phyloP scores from a whole-genome alignment of 768 basidiomycete genomes.

The Pisolithus marmoratus region DNA sequence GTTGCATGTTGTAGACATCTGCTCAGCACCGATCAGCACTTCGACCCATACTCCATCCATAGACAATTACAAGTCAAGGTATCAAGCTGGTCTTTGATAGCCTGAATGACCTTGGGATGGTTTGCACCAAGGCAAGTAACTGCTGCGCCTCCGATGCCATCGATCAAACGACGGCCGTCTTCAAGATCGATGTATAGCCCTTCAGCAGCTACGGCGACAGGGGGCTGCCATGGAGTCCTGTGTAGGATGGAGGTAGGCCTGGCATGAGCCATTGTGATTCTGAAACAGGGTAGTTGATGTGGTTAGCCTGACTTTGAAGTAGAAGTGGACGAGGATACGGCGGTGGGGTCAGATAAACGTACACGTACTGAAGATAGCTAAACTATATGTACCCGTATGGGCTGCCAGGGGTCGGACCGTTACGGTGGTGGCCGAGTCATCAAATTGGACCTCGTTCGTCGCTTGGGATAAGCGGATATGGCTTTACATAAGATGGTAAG shows the following conservation, averaged over 20 bases:
- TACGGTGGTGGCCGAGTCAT: background rate
- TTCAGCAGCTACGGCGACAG: constrained; percentile 57
- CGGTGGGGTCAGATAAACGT: too few relatives aligned
- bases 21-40: background rate
- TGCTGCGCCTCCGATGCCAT: constrained; percentile 83
- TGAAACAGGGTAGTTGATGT: background rate
- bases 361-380: background rate
- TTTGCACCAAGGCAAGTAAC: constrained; percentile 74
- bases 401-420: background rate
- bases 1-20: constrained; percentile 88
- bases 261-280: background rate
- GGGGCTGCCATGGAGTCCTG: constrained; percentile 70
- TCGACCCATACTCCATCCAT: background rate
- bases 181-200: constrained; percentile 71
- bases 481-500: too few relatives aligned
- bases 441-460: background rate
- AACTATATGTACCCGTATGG: background rate
- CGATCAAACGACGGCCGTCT: constrained; percentile 64
- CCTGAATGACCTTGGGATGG: constrained; percentile 65
- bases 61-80: constrained; percentile 55
- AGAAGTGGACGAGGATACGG: too few relatives aligned
- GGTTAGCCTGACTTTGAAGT: too few relatives aligned
- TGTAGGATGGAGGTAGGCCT: constrained; percentile 46
- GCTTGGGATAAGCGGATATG: too few relatives aligned
- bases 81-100: constrained; percentile 76